Evolutionary conservation across 2,329 filamentous ascomycete species (phyloP).

Genomic region (Hirsutella rhossiliensis): DNA sequence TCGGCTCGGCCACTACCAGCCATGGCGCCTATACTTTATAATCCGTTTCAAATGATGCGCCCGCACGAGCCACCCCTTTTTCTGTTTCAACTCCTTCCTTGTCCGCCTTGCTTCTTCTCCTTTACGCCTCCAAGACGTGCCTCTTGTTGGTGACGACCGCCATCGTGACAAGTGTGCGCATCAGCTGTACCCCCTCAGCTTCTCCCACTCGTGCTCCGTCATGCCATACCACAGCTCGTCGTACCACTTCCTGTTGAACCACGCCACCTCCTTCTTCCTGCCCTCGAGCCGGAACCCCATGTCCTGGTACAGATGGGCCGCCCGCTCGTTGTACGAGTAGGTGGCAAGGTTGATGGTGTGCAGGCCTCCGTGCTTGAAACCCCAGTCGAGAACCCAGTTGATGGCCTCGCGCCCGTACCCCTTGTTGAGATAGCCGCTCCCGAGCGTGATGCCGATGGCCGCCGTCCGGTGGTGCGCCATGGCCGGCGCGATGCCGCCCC

Average conservation of each 20-base stretch:
- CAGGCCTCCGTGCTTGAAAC: constrained; percentile 28
- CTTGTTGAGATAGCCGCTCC: constrained; percentile 19
- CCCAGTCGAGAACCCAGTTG: constrained; percentile 32
- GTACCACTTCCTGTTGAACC: constrained; percentile 26
- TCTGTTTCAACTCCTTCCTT: too few relatives aligned
- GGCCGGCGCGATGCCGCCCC: constrained; percentile 4
- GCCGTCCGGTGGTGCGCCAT: constrained; percentile 9
- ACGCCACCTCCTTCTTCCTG: constrained; percentile 15
- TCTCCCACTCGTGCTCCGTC: constrained; percentile 23
- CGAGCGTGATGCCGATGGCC: constrained; percentile 23
- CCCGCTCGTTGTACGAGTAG: constrained; percentile 29
- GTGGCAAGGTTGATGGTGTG: constrained; percentile 28
- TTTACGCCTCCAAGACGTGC: too few relatives aligned
- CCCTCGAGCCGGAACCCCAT: constrained; percentile 33
- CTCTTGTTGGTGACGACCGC: too few relatives aligned
- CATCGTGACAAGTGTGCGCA: too few relatives aligned
- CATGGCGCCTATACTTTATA: too few relatives aligned
- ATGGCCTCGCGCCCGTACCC: constrained; percentile 35
- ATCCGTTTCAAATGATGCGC: too few relatives aligned
- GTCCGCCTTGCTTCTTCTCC: too few relatives aligned
- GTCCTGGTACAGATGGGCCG: constrained; percentile 27
- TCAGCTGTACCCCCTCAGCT: constrained; percentile 3
- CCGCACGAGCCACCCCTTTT: too few relatives aligned
- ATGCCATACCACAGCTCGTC: constrained; percentile 22
- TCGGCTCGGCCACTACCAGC: too few relatives aligned